Conservation (phyloP, 768 basidiomycete genomes). For the Chiua virens region DNA sequence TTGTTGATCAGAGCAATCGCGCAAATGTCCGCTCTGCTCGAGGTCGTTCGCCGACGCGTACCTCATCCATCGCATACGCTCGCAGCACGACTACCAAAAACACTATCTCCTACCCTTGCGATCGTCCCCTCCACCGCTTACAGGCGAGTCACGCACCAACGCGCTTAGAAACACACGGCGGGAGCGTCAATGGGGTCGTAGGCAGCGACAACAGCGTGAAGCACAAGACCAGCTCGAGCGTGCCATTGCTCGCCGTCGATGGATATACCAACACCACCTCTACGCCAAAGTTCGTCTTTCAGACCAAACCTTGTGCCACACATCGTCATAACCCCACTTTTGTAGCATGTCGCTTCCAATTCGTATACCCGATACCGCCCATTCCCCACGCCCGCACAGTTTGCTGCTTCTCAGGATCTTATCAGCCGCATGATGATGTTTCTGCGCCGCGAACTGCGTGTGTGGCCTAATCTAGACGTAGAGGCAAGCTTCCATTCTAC, state of each 20-base stretch:
- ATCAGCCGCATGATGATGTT: constrained; percentile 78
- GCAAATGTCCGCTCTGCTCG: constrained; percentile 75
- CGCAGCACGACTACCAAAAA: constrained; percentile 79
- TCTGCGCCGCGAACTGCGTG: constrained; percentile 78
- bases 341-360: constrained; percentile 90
- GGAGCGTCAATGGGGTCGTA: constrained; percentile 57
- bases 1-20: constrained; percentile 59
- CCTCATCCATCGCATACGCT: constrained; percentile 77
- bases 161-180: constrained; percentile 33
- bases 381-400: constrained; percentile 83
- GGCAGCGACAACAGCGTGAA: constrained; percentile 49
- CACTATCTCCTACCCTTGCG: constrained; percentile 70
- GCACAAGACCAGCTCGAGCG: constrained; percentile 71
- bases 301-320: not conserved
- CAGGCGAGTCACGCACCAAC: constrained; percentile 25
- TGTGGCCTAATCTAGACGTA: constrained; percentile 89
- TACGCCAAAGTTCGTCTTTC: constrained; percentile 77
- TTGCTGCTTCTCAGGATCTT: constrained; percentile 72
- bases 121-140: constrained; percentile 43
- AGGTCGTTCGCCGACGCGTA: constrained; percentile 63
- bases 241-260: constrained; percentile 69
- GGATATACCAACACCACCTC: constrained; percentile 77
- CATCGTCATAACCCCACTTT: not conserved
- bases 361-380: constrained; percentile 84
- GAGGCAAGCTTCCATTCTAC: constrained; percentile 52